Base-by-base conservation (phyloP, 129 eudicot genomes). In the Kitagawia praeruptora region DNA sequence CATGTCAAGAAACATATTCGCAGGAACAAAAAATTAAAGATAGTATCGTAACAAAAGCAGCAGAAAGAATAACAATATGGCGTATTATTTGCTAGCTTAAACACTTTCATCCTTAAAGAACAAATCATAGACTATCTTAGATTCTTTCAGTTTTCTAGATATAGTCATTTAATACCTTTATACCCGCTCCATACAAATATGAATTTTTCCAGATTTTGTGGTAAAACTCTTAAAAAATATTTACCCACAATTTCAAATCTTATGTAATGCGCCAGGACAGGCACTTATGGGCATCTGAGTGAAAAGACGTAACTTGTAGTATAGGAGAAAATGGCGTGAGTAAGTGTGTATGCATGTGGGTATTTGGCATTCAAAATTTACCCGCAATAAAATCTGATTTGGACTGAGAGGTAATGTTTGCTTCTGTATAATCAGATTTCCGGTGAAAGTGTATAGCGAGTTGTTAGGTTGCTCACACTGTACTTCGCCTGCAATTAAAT, bases 381-480 rank as follows among this genome's bases (percentile, higher is more conserved):
- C 99, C 72, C 99, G 87, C 85, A 95, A 82, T 79, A 95, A 83
- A 85, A 95, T 89, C 81, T 95, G 99, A 87, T 92, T 95, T 74
- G 99, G 99, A 85, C 91, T 86, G 74, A 95, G 87, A 39, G 99
- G 99, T 83, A 95, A 64, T 11, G 97, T 95, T 84, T 92, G 99
- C 89, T 90, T 92, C 84, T 95, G 87, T 70, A 89, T 80, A 71
- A 95, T 87, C 89, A 95, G 89, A 87, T 95, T 95, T 81, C 99
- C 99, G 40, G 99, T 90, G 80, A 92, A 95, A 41, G 99, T 95
- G 86, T 95, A 95, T 58, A 95, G 89, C 8, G 99, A 95, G 85
- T 95, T 95, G 84, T 95, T 95, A 79, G 99, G 97, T 85, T 95
- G 99, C 88, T 95, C 99, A 83, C 99, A 95, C 75, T 95, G 96